Evolutionary conservation across 2,329 filamentous ascomycete genomes (phyloP), one percentile per base, ranked within the genome.

Genomic region (Ceratocystis diversiconidia): DNA sequence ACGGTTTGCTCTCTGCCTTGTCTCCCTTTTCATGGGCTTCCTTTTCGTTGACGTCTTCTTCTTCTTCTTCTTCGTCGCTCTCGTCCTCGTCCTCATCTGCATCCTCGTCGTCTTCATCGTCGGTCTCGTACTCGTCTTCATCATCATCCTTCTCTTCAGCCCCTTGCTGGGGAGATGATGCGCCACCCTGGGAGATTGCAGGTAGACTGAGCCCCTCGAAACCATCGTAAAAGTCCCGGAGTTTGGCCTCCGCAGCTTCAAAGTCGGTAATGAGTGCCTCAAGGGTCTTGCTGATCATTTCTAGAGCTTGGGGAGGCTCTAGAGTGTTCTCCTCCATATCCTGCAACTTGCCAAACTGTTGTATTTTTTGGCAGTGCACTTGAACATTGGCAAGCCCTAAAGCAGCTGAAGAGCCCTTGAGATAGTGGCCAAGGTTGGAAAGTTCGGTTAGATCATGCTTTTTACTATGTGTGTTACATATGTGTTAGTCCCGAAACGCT

Each of bases 341-440:
- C 76, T 92, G 90, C 71, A 83, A 80, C 72, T 88, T 88, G 70
- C 92, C 92, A 74, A 86, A 95, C 73, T 95, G 88, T 76, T 99
- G 92, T 72, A 99, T 96, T 80, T 95, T 91, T 77, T 97, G 92
- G 78, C 94, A 99, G 69, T 85, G 87, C 72, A 96, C 91, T 74
- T 90, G 89, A 71, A 99, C 88, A 75, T 95, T 95, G 72, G 83
- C 87, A 65, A 97, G 83, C 59, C 94, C 94, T 64, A 99, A 82
- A 3, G 94, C 96, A 48, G 94, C 92, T 7, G 92, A 96, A 5
- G 92, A 97, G 68, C 94, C 94, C 78, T 99, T 99, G 70, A 99
- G 82, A 78, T 96, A 99, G 77, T 99, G 94, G 52, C 94, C 94
- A 41, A 96, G 85, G 64, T 83, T 81, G 43, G 90, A 95, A 46